Evolutionary conservation across 1,284 basidiomycete genomes (phyloP), one percentile per base, ranked within the genome.

Genomic region (Ustilago tritici): DNA sequence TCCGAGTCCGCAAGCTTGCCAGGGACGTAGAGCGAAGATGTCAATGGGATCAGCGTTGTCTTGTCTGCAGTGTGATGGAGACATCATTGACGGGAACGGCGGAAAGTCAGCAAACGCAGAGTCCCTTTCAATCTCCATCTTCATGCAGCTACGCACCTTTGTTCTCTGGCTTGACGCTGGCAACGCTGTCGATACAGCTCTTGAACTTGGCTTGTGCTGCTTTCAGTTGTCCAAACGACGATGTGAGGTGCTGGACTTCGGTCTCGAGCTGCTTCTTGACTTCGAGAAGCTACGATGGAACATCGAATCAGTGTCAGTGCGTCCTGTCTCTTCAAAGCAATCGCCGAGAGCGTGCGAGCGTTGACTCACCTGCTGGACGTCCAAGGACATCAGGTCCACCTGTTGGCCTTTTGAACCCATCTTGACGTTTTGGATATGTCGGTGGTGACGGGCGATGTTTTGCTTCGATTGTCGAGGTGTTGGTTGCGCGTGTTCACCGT

Each of bases 21-120:
- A 1, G 95, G 95, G 15, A 98, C 93, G 85, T 98, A 98, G 4
- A 99, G 90, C 1, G 95, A 97, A 86, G 93, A 94, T 11, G 95
- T 98, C 56, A 98, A 88, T 3, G 96, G 96, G 2, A 98, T 93
- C 23, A 98, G 89, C 70, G 95, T 91, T 17, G 92, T 91, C 88
- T 94, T 95, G 80, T 90, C 95, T 95, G 61, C 12, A 12, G 4
- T 12, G 23, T 34, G 19, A 23, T 2, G 31, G 28, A n/a, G 19
- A 36, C 15, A 11, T 15, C 14, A 57, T 23, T 28, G n/a, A 40
- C n/a, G 11, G 40, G 17, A 31, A 46, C 14, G 9, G 7, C 15
- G 31, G 15, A 17, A n/a, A 34, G 53, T 55, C 12, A 41, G 54
- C 17, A n/a, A 35, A 7, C 3, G 38, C 32, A 31, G 14, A 46